These are phyloP conservation scores for Blastobotrys niveus DNA, from an alignment of 1,139 yeast genomes.

Conservation along the genomic window DNA sequence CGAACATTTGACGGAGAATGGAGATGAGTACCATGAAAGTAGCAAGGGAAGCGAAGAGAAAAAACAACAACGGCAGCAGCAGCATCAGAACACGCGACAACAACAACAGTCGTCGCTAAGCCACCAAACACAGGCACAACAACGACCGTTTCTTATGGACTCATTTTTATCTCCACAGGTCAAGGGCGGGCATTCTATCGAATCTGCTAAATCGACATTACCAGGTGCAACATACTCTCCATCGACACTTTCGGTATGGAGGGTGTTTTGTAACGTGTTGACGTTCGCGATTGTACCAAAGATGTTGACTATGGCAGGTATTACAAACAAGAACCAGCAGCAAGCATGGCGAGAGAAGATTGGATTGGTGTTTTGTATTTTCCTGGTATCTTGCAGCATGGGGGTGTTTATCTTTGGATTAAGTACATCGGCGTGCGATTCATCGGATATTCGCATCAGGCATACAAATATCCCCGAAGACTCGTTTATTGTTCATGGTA, in stretches of 20 bases:
- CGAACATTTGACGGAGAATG: too few relatives aligned
- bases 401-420: conserved; percentile 84
- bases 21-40: too few relatives aligned
- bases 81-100: too few relatives aligned
- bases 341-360: conserved; percentile 92
- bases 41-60: too few relatives aligned
- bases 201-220: too few relatives aligned
- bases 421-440: conserved; percentile 59
- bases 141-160: too few relatives aligned
- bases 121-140: too few relatives aligned
- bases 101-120: too few relatives aligned
- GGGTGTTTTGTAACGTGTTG: conserved; percentile 60
- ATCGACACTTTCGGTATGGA: conserved; percentile 46
- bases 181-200: too few relatives aligned
- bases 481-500: conserved; percentile 69
- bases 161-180: too few relatives aligned
- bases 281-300: conserved; percentile 90
- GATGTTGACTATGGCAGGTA: conserved; percentile 59
- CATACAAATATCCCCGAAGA: conserved; percentile 51
- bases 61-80: too few relatives aligned
- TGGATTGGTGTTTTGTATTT: conserved; percentile 64
- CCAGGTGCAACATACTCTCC: not conserved
- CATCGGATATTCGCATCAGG: conserved; percentile 42
- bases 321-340: conserved; percentile 64
- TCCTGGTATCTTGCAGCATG: conserved; percentile 60